A percentile compares a stretch with the other conserved stretches of the same genome.
Conservation (phyloP, 257 asterid genomes). For the Solanum ahanhuiri region DNA sequence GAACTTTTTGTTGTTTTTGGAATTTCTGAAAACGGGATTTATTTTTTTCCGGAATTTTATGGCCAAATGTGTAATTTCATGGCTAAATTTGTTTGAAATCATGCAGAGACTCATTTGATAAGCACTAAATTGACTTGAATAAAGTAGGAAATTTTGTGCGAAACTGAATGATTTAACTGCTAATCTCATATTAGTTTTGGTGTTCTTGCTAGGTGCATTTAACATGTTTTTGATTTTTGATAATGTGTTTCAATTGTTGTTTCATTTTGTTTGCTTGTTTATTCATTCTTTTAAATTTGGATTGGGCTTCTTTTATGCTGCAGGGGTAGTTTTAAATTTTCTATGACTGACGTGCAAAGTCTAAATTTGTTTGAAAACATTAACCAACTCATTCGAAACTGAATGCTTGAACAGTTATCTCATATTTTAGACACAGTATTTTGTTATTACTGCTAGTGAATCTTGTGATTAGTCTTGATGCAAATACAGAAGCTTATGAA, state of each 20-base stretch:
- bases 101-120: not conserved
- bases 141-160: not conserved
- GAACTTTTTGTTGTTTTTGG: not conserved
- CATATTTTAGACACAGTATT: no score
- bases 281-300: no score
- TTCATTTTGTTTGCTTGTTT: no score
- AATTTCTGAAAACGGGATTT: not conserved
- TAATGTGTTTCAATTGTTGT: no score
- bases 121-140: not conserved
- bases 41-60: not conserved
- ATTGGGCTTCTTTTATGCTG: no score
- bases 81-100: not conserved
- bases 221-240: no score
- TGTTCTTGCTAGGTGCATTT: not conserved
- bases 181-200: not conserved
- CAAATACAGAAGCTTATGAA: not conserved
- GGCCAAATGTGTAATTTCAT: not conserved
- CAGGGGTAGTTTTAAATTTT: no score
- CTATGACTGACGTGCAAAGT: no score
- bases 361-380: no score
- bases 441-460: no score
- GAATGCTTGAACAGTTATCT: no score
- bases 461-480: not conserved
- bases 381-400: no score
- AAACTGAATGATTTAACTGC: not conserved